Evolutionary conservation across 768 basidiomycete genomes (phyloP).

Genomic region (Russula dissimulans): DNA sequence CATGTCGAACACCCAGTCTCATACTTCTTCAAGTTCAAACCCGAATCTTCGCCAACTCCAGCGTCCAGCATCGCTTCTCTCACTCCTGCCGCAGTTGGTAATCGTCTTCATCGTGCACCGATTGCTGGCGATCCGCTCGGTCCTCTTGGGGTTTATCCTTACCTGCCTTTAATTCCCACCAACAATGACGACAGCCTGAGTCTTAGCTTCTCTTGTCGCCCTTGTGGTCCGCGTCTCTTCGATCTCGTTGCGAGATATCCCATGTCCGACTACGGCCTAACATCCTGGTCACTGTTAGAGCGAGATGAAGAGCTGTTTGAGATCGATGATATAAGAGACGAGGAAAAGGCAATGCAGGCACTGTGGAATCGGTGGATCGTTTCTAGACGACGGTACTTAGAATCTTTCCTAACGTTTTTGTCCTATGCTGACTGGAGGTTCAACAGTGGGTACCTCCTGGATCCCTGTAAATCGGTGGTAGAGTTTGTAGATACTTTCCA

Average conservation of each 20-base stretch:
- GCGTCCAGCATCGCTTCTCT: background rate
- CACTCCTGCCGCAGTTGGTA: background rate
- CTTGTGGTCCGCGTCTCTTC: conserved; percentile 53
- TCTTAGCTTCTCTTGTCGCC: conserved; percentile 51
- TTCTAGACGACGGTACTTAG: conserved; percentile 32
- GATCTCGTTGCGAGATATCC: conserved; percentile 56
- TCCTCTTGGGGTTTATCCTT: conserved; percentile 43
- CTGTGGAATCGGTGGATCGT: conserved; percentile 72
- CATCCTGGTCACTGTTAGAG: conserved; percentile 62
- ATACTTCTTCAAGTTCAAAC: background rate
- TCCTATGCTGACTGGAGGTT: background rate
- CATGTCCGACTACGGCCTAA: conserved; percentile 51
- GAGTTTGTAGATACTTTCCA: background rate
- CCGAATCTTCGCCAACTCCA: background rate
- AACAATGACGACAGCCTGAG: conserved; percentile 21
- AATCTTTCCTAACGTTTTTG: background rate
- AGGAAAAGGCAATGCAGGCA: conserved; percentile 72
- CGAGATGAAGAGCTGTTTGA: conserved; percentile 72
- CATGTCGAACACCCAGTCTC: background rate
- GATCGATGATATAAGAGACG: conserved; percentile 58
- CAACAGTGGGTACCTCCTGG: conserved; percentile 3
- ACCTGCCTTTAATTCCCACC: conserved; percentile 37
- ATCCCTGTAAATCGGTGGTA: background rate
- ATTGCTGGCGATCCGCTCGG: conserved; percentile 9
- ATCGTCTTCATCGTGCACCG: background rate